A percentile compares a stretch with the other conserved stretches of the same genome.
phyloP scores from a whole-genome alignment of 345 rosid genomes.

The Passiflora organensis region DNA sequence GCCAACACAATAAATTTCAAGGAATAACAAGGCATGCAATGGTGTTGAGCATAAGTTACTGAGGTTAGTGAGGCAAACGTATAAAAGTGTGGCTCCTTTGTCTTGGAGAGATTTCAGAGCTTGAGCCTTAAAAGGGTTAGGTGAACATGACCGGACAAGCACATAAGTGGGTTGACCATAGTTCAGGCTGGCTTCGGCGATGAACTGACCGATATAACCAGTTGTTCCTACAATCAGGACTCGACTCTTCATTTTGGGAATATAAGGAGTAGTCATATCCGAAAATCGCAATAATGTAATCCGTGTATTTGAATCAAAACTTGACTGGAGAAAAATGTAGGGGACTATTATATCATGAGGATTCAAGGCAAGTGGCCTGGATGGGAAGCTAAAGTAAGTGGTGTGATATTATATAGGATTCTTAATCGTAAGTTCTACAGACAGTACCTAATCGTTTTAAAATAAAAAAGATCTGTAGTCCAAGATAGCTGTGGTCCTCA shows the following conservation, averaged over 20 bases:
- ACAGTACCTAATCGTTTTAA: no score
- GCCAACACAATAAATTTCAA: no score
- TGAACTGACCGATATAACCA: conserved; percentile 57
- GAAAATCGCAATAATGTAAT: background rate
- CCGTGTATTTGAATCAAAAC: background rate
- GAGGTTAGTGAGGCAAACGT: conserved; percentile 11
- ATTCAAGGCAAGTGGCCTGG: background rate
- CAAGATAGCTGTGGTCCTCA: no score
- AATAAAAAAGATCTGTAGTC: no score
- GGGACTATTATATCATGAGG: no score
- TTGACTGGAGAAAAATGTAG: background rate
- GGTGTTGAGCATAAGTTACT: background rate
- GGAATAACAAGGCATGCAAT: background rate
- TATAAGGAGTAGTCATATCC: conserved; percentile 19
- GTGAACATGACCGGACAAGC: conserved; percentile 32
- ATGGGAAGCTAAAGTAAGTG: background rate
- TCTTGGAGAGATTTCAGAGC: conserved; percentile 31
- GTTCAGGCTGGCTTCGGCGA: conserved; percentile 50
- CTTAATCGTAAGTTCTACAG: no score
- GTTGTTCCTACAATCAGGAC: conserved; percentile 56
- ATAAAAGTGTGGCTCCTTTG: conserved; percentile 44
- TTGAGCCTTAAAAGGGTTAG: conserved; percentile 25
- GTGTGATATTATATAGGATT: no score
- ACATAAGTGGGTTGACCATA: conserved; percentile 51
- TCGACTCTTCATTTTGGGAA: conserved; percentile 19